Percentiles rank a stretch among this genome's conserved stretches.
phyloP scores from a whole-genome alignment of 345 rosid species.

The Aquilaria malaccensis region DNA sequence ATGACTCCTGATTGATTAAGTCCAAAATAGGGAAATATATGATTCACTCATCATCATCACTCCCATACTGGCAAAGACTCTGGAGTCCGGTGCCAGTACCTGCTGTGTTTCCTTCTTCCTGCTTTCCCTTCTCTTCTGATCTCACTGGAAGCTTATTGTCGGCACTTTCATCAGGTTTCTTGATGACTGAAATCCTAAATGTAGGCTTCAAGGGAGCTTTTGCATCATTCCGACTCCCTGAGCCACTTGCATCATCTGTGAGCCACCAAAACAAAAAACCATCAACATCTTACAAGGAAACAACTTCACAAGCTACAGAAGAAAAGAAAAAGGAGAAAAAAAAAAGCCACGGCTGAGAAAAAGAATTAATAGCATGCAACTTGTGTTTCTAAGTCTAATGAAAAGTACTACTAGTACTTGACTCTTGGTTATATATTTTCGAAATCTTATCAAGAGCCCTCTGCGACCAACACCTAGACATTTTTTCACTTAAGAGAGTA shows the following conservation, averaged over 20 bases:
- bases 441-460: too few relatives aligned
- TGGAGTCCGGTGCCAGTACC: constrained; percentile 27
- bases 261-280: constrained; percentile 2
- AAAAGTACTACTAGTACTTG: too few relatives aligned
- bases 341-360: background rate
- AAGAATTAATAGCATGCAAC: background rate
- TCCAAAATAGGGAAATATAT: too few relatives aligned
- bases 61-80: constrained; percentile 64
- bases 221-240: constrained; percentile 14
- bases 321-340: too few relatives aligned
- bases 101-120: constrained; percentile 16
- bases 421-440: too few relatives aligned
- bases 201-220: constrained; percentile 24
- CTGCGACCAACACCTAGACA: too few relatives aligned
- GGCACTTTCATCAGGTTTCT: constrained; percentile 33
- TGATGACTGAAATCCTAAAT: constrained; percentile 39
- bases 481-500: too few relatives aligned
- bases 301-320: background rate
- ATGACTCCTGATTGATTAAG: too few relatives aligned
- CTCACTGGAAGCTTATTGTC: constrained; percentile 11
- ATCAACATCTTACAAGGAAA: background rate
- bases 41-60: constrained; percentile 46
- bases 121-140: constrained; percentile 22
- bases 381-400: background rate
- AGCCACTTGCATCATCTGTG: constrained; percentile 21